Percentiles rank a stretch among this genome's conserved stretches.
phyloP scores from a whole-genome alignment of 768 basidiomycete genomes.

The Podaxis rugospora region DNA sequence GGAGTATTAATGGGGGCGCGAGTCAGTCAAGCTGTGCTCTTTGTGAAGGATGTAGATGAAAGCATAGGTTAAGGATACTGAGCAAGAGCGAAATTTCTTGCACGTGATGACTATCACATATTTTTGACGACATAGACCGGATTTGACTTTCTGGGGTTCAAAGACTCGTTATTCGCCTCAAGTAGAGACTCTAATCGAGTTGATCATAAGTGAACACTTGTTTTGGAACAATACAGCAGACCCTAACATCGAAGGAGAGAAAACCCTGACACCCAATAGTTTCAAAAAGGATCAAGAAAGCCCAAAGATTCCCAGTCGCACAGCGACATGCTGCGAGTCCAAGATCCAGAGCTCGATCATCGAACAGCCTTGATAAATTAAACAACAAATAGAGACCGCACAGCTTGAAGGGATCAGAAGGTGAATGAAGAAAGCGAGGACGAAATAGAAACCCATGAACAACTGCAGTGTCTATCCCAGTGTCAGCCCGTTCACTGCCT shows the following conservation, averaged over 20 bases:
- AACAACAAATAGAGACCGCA: background rate
- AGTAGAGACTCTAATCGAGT: too few species aligned
- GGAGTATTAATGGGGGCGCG: background rate
- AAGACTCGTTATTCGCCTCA: too few species aligned
- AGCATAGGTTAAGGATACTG: background rate
- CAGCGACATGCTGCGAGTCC: too few species aligned
- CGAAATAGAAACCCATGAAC: background rate
- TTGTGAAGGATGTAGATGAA: background rate
- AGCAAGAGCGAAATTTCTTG: background rate
- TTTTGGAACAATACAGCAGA: too few species aligned
- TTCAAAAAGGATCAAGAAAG: background rate
- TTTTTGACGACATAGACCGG: background rate
- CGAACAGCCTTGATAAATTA: background rate
- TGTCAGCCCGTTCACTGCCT: slow-evolving; percentile 65
- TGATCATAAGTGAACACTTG: too few species aligned
- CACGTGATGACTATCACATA: background rate
- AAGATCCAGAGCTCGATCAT: too few species aligned
- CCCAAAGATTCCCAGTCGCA: too few species aligned
- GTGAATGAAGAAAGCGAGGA: background rate
- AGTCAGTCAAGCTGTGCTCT: background rate
- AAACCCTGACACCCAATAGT: background rate
- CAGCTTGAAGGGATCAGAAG: background rate
- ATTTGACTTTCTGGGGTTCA: too few species aligned
- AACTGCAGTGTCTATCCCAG: slow-evolving; percentile 27
- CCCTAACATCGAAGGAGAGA: background rate